Percentiles rank a stretch among this genome's conserved stretches.
Evolutionary conservation across 2,329 filamentous ascomycete species (phyloP).

Genomic region (Huntiella moniliformis): DNA sequence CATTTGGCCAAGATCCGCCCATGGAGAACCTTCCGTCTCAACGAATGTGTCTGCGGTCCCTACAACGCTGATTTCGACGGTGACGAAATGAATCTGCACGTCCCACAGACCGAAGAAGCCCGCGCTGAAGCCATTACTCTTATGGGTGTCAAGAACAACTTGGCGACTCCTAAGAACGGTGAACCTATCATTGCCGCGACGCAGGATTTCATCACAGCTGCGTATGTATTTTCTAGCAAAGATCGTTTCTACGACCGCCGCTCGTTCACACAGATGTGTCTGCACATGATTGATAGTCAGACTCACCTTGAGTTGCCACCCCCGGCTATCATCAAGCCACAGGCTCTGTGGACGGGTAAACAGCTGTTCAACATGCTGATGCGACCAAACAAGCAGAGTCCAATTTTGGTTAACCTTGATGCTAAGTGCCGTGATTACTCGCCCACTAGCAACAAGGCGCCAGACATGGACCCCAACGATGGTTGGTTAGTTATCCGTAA

Average conservation of each 20-base stretch:
- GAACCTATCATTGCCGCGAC: constrained; percentile 98
- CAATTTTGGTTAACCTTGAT: constrained; percentile 77
- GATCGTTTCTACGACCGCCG: constrained; percentile 82
- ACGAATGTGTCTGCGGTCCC: constrained; percentile 93
- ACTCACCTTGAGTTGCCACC: constrained; percentile 68
- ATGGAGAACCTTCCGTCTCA: constrained; percentile 88
- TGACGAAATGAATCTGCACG: constrained; percentile 97
- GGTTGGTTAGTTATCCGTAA: constrained; percentile 86
- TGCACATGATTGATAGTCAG: constrained; percentile 77
- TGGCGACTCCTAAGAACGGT: constrained; percentile 91
- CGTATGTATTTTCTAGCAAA: constrained; percentile 79
- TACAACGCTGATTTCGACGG: constrained; percentile 99
- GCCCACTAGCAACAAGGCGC: constrained; percentile 33
- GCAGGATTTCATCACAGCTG: constrained; percentile 95
- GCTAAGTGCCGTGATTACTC: constrained; percentile 75
- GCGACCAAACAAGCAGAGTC: constrained; percentile 69
- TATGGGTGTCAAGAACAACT: constrained; percentile 95
- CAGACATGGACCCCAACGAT: constrained; percentile 70
- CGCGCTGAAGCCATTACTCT: constrained; percentile 85
- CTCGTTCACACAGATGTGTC: constrained; percentile 74
- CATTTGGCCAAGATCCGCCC: constrained; percentile 86
- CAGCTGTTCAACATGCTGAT: constrained; percentile 86
- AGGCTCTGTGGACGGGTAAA: constrained; percentile 87
- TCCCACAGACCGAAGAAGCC: constrained; percentile 93
- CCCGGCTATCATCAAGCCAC: constrained; percentile 69